A percentile compares a stretch with the other conserved stretches of the same genome.
Conservation (phyloP, 345 rosid species). For the Salix purpurea region DNA sequence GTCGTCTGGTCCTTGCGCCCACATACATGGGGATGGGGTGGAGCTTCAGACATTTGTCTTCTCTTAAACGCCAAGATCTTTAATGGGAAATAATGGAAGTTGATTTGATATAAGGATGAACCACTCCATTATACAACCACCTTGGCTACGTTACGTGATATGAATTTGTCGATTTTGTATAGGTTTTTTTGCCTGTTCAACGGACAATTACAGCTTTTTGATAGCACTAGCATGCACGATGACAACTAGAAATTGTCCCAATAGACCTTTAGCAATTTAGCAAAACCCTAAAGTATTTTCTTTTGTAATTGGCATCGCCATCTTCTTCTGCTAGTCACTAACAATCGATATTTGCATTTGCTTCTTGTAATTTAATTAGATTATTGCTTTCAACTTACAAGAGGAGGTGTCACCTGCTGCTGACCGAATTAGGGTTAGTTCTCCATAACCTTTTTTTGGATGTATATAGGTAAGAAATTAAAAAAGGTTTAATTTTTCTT, state of each 20-base stretch:
- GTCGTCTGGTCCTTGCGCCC: too few relatives aligned
- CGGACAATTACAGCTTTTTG: background rate
- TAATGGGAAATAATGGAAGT: background rate
- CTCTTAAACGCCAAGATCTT: background rate
- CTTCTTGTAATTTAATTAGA: background rate
- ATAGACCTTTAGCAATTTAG: too few relatives aligned
- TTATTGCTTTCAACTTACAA: too few relatives aligned
- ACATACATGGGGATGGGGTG: too few relatives aligned
- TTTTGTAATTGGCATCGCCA: background rate
- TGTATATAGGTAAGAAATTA: too few relatives aligned
- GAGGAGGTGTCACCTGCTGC: too few relatives aligned
- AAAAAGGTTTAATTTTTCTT: too few relatives aligned
- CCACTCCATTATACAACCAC: background rate
- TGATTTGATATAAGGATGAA: background rate
- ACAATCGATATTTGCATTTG: background rate
- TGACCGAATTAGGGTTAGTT: too few relatives aligned
- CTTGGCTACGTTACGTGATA: background rate
- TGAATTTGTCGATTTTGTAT: background rate
- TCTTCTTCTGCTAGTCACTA: background rate
- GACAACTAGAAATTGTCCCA: background rate
- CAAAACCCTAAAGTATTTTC: too few relatives aligned
- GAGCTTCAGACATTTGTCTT: too few relatives aligned
- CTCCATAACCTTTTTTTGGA: too few relatives aligned
- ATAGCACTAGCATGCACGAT: background rate
- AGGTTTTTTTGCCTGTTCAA: background rate